Base-by-base conservation (phyloP, 1,284 basidiomycete species). In the Fomes fomentarius region DNA sequence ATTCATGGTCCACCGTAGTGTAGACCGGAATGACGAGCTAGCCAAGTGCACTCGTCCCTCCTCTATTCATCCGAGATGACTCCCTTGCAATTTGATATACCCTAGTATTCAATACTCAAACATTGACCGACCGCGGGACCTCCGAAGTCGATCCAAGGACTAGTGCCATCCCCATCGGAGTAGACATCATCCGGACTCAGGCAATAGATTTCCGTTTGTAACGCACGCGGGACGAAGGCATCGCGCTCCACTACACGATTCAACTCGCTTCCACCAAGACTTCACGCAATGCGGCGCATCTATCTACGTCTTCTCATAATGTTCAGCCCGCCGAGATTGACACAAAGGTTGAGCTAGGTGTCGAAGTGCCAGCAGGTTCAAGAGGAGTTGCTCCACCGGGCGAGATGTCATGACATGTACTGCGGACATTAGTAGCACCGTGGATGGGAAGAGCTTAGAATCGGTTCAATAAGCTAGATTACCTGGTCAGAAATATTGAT, bases 91-190 rank as follows among this genome's bases (percentile, higher is more conserved):
- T 9, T 30, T 9, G 17, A 24, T n/a, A n/a, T n/a, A n/a, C n/a
- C 17, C 43, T 40, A 3, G 11, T 19, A 19, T 19, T 3, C n/a
- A 17, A 7, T 19, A 38, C 22, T 40, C 15, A 46, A 22, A n/a
- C 24, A 26, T 3, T 40, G 12, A 47, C 31, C 14, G 24, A 47
- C 15, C 12, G 17, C 35, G 19, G 22, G 44, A 47, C 47, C 26
- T 46, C 24, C 44, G 38, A 35, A 33, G 38, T 41, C 38, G 22
- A 52, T 41, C 31, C 51, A 42, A 31, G 37, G 30, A 9, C 17
- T 24, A 24, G 15, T 37, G 44, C 38, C 51, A 52, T 15, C 15
- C 43, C 3, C 35, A 31, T n/a, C 15, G 6, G 21, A 17, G 6
- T 33, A 35, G 12, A 34, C 25, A 34, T 47, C 33, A 35, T 47